Percentiles rank a stretch among this genome's conserved stretches.
phyloP scores from a whole-genome alignment of 768 basidiomycete genomes.

The Russula ochroleuca region DNA sequence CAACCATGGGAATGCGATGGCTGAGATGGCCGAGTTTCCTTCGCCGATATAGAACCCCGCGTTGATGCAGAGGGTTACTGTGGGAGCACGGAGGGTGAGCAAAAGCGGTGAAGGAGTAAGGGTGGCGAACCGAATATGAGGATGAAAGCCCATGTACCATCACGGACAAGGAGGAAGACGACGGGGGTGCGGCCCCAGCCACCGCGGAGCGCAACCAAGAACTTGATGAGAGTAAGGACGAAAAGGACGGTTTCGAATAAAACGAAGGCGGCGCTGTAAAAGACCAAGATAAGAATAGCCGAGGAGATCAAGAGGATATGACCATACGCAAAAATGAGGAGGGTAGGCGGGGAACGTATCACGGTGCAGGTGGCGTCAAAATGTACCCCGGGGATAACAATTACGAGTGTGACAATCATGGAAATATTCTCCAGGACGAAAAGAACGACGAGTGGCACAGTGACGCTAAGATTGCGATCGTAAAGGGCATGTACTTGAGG shows the following conservation, averaged over 20 bases:
- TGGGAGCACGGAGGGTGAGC: neutral
- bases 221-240: slow-evolving; percentile 29
- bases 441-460: slow-evolving; percentile 3
- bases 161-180: slow-evolving; percentile 29
- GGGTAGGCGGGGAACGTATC: slow-evolving; percentile 9
- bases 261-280: slow-evolving; percentile 29
- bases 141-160: slow-evolving; percentile 31
- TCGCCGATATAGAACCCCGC: slow-evolving; percentile 22
- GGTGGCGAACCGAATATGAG: slow-evolving; percentile 30
- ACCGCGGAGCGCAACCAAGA: slow-evolving; percentile 25
- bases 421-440: slow-evolving; percentile 20
- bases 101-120: neutral
- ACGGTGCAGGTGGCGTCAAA: slow-evolving; percentile 22
- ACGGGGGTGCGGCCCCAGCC: slow-evolving; percentile 30
- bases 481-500: slow-evolving; percentile 25
- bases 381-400: slow-evolving; percentile 8
- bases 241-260: slow-evolving; percentile 32
- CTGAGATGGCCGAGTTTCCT: slow-evolving; percentile 1
- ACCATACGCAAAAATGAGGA: slow-evolving; percentile 23
- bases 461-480: slow-evolving; percentile 19
- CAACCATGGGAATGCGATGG: slow-evolving; percentile 22
- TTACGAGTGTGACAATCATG: slow-evolving; percentile 21
- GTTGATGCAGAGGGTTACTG: slow-evolving; percentile 24
- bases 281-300: neutral
- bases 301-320: neutral